Conservation (phyloP, 192 early-diverging fungal species). For the Rhizoclosmatium globosum region DNA sequence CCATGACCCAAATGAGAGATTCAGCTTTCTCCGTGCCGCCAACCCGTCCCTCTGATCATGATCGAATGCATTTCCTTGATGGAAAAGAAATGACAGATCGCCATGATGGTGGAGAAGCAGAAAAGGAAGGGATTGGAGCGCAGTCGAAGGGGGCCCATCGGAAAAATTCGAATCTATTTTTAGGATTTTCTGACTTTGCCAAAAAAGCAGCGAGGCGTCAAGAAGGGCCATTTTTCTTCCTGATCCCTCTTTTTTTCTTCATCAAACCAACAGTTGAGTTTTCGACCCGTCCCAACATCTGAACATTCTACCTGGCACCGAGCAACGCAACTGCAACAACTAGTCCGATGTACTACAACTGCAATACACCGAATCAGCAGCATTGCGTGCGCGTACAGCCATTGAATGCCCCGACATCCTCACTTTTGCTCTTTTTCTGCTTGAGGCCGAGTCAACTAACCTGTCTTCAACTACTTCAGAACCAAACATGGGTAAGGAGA, state of each 20-base stretch:
- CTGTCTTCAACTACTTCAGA: not conserved
- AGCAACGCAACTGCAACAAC: not conserved
- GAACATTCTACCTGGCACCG: not conserved
- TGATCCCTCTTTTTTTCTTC: slow-evolving; percentile 6
- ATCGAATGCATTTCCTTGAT: too few relatives aligned
- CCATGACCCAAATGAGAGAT: too few relatives aligned
- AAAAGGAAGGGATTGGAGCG: too few relatives aligned
- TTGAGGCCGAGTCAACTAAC: not conserved
- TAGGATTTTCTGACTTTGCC: not conserved
- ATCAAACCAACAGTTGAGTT: not conserved
- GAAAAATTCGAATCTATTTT: not conserved
- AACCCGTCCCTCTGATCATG: too few relatives aligned
- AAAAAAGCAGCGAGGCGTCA: not conserved
- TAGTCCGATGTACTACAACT: not conserved
- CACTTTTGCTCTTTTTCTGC: not conserved
- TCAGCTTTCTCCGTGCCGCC: too few relatives aligned
- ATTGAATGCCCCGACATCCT: not conserved
- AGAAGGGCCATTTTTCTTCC: not conserved
- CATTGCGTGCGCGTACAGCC: not conserved
- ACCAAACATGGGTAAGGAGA: slow-evolving; percentile 34
- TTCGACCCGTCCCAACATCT: not conserved
- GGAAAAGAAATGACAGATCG: too few relatives aligned
- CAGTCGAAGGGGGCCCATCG: too few relatives aligned
- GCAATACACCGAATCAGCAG: not conserved
- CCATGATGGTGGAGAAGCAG: too few relatives aligned